Evolutionary conservation across 805 yeast species (phyloP).

Genomic region (Middelhovenomyces tepae): DNA sequence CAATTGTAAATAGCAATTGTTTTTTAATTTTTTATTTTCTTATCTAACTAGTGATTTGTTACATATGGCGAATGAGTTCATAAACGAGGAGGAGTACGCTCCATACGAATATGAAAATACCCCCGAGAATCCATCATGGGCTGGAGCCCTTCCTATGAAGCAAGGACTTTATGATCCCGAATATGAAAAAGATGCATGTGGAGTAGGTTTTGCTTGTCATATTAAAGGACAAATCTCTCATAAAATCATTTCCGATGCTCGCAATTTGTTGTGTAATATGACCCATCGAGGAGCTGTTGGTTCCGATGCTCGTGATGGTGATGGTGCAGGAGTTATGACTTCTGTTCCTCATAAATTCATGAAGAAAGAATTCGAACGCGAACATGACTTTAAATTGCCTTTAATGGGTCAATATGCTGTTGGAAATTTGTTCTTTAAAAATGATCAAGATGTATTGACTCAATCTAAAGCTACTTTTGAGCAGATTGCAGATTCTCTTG

Average conservation of each 20-base stretch:
- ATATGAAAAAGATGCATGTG: constrained; percentile 93
- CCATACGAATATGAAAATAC: constrained; percentile 62
- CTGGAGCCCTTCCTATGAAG: constrained; percentile 72
- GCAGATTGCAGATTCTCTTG: constrained; percentile 65
- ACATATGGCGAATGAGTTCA: constrained; percentile 1
- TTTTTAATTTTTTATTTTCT: too few relatives aligned
- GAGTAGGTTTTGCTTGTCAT: constrained; percentile 96
- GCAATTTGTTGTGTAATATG: constrained; percentile 84
- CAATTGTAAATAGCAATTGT: too few relatives aligned
- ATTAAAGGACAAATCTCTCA: constrained; percentile 83
- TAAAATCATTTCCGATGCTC: constrained; percentile 88
- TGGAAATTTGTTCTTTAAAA: constrained; percentile 90
- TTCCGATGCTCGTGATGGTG: constrained; percentile 92
- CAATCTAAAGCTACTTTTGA: constrained; percentile 73
- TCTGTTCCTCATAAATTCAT: constrained; percentile 87
- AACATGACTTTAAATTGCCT: constrained; percentile 62
- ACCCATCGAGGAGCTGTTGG: constrained; percentile 99
- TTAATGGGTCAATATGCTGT: constrained; percentile 82
- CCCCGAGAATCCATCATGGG: constrained; percentile 77
- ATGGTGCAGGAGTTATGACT: constrained; percentile 96
- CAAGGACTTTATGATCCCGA: constrained; percentile 93
- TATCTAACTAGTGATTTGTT: too few relatives aligned
- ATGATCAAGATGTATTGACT: constrained; percentile 59
- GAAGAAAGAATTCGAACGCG: constrained; percentile 70
- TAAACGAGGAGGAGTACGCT: constrained; percentile 15